Evolutionary conservation across 2,329 filamentous ascomycete species (phyloP).

Genomic region (Colletotrichum tamarilloi): DNA sequence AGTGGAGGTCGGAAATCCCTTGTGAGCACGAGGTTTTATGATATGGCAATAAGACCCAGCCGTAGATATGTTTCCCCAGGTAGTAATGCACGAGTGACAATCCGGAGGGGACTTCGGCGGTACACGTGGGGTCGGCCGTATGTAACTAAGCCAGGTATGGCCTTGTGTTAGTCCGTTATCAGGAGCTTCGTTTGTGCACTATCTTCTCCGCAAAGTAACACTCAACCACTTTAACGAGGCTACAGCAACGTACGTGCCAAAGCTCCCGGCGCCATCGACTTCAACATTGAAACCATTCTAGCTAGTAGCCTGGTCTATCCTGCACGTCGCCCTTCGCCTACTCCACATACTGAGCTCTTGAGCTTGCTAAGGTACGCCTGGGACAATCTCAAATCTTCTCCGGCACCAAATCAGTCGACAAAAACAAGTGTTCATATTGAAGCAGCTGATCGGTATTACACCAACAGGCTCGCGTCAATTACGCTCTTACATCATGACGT

Average conservation of each 20-base stretch:
- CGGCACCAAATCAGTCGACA: not conserved
- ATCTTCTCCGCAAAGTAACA: not conserved
- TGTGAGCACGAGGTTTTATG: not conserved
- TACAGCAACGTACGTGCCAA: not conserved
- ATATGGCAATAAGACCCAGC: not conserved
- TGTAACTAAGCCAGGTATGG: not conserved
- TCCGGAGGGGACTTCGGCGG: no score
- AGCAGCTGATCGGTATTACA: not conserved
- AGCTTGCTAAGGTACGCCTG: not conserved
- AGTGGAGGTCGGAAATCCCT: not conserved
- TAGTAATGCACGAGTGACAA: no score
- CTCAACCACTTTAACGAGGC: not conserved
- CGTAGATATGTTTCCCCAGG: no score
- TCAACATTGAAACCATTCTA: not conserved
- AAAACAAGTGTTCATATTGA: not conserved
- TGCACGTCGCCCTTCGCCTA: not conserved
- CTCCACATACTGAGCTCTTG: not conserved
- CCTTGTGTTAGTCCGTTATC: not conserved
- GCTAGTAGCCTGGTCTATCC: no score
- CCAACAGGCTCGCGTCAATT: not conserved
- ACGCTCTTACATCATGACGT: constrained; percentile 66
- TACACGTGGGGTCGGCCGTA: not conserved
- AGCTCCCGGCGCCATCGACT: not conserved
- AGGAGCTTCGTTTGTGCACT: not conserved
- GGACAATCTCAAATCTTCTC: not conserved